These are phyloP conservation scores for Auricularia sp. DNA, from an alignment of 768 basidiomycete genomes.

Conservation along the genomic window DNA sequence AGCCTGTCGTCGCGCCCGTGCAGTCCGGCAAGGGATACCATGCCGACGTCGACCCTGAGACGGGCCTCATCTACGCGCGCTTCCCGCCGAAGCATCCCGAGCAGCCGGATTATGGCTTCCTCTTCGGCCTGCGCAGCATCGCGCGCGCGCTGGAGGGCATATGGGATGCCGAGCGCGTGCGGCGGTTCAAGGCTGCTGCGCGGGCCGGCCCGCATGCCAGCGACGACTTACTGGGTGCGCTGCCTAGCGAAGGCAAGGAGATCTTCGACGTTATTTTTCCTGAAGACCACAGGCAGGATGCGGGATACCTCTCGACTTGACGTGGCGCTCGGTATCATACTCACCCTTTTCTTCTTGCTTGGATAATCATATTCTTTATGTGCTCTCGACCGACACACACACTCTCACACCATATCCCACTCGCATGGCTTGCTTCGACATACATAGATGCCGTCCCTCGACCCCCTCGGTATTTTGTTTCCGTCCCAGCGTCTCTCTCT, in stretches of 20 bases:
- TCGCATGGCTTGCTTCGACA: background rate
- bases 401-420: background rate
- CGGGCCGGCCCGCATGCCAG: conserved; percentile 42
- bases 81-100: conserved; percentile 90
- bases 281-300: background rate
- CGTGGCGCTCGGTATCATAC: background rate
- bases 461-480: background rate
- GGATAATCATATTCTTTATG: background rate
- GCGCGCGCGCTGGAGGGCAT: conserved; percentile 67
- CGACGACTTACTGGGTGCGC: conserved; percentile 46
- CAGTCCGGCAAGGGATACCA: conserved; percentile 64
- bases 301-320: background rate
- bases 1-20: conserved; percentile 17
- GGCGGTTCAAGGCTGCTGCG: conserved; percentile 47
- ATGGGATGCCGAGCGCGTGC: conserved; percentile 77
- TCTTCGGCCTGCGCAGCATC: conserved; percentile 81
- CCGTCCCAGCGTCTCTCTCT: background rate
- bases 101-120: conserved; percentile 86
- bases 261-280: conserved; percentile 67
- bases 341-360: background rate
- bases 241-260: conserved; percentile 64
- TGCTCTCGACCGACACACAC: background rate
- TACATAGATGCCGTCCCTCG: background rate
- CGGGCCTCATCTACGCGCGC: conserved; percentile 77
- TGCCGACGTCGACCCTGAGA: conserved; percentile 70